Conservation (phyloP, 495 filamentous ascomycete species). For the Talaromyces adpressus region DNA sequence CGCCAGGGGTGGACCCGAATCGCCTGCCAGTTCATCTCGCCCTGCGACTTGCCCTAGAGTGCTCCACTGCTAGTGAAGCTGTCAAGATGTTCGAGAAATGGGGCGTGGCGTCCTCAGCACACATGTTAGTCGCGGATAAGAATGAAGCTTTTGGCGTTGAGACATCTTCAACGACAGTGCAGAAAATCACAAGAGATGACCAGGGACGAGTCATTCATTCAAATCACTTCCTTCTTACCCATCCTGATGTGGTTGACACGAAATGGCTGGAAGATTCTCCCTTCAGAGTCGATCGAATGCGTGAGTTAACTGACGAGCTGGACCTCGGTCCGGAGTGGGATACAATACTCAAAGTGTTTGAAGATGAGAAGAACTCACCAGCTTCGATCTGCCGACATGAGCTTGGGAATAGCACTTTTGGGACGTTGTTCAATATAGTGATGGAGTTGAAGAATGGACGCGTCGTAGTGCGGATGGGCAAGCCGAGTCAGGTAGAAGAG, state of each 20-base stretch:
- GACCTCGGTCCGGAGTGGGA: background rate
- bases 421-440: conserved; percentile 6
- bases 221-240: conserved; percentile 45
- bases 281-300: background rate
- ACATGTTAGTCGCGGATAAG: conserved; percentile 57
- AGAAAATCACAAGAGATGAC: background rate
- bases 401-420: background rate
- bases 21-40: conserved; percentile 58
- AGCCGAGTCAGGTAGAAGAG: background rate
- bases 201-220: conserved; percentile 46
- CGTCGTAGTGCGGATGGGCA: background rate
- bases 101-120: conserved; percentile 54
- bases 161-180: conserved; percentile 36
- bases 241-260: background rate
- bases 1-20: conserved; percentile 45
- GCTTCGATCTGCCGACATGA: background rate
- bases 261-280: conserved; percentile 3
- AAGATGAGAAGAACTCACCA: conserved; percentile 4
- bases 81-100: conserved; percentile 34
- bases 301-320: background rate
- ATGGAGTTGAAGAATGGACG: background rate
- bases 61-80: conserved; percentile 41
- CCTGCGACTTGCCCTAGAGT: conserved; percentile 53
- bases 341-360: background rate
- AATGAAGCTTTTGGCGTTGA: conserved; percentile 51